Evolutionary conservation across 106 monocot species (phyloP).

Genomic region (Acorus gramineus): DNA sequence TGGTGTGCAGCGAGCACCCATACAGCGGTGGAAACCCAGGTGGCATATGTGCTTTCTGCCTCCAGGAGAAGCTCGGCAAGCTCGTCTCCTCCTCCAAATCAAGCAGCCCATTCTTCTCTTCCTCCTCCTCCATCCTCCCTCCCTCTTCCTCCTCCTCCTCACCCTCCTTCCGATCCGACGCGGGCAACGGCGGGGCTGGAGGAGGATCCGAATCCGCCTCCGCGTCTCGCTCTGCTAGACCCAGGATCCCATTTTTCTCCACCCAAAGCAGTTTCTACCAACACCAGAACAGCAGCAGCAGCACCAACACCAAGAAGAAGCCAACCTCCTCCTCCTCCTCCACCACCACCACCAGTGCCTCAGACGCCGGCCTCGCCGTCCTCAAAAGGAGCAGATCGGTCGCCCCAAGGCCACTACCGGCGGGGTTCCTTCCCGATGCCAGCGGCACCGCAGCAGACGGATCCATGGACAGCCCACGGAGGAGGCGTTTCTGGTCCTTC

Average conservation of each 20-base stretch:
- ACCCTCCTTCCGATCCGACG: no score
- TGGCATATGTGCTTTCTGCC: conserved; percentile 71
- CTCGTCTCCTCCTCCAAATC: conserved; percentile 53
- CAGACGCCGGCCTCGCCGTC: background rate
- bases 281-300: no score
- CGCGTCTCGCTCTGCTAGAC: background rate
- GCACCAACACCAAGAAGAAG: no score
- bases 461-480: conserved; percentile 35
- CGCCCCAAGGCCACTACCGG: conserved; percentile 16
- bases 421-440: background rate
- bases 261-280: no score
- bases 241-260: no score
- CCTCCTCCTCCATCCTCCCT: background rate
- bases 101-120: conserved; percentile 16
- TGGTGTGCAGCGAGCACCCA: conserved; percentile 62
- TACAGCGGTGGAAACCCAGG: conserved; percentile 39
- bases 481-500: conserved; percentile 82
- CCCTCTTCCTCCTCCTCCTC: no score
- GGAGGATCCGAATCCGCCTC: background rate
- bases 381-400: conserved; percentile 57
- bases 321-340: background rate
- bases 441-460: background rate
- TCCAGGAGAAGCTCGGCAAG: conserved; percentile 78
- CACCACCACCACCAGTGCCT: background rate
- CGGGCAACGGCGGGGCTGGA: background rate